phyloP scores from a whole-genome alignment of 75 land plant species.

The Ceratopteris richardii region DNA sequence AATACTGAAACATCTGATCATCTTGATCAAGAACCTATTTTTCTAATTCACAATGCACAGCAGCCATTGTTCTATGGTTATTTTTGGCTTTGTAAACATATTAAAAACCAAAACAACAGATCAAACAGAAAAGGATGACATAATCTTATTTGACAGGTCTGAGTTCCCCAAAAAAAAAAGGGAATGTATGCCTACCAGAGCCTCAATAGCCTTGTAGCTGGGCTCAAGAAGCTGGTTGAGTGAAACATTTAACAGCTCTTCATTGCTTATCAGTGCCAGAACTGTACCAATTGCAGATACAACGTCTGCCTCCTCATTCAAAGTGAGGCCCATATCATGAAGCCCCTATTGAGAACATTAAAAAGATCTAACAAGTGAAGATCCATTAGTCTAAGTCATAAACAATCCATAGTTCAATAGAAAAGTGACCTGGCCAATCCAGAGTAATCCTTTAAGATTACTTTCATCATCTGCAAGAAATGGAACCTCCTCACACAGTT shows the following conservation, averaged over 20 bases:
- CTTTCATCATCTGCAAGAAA: constrained; percentile 48
- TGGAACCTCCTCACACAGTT: constrained; percentile 86
- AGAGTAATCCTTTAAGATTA: constrained; percentile 74
- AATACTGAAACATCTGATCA: no score
- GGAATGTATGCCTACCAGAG: constrained; percentile 85
- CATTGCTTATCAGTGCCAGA: constrained; percentile 52
- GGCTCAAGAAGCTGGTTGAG: constrained; percentile 68
- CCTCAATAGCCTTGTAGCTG: constrained; percentile 60
- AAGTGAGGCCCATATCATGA: constrained; percentile 50
- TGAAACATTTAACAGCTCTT: constrained; percentile 51
- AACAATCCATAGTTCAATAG: neutral
- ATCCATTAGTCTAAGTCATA: neutral
- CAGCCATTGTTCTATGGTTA: no score
- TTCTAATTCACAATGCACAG: no score
- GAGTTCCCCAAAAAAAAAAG: no score
- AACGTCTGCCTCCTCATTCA: constrained; percentile 84
- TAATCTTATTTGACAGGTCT: no score
- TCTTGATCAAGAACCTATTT: no score
- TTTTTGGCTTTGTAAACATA: no score
- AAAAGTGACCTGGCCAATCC: constrained; percentile 86
- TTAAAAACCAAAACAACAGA: no score
- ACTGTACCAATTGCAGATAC: constrained; percentile 62
- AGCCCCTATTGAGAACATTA: constrained; percentile 37
- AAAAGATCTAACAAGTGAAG: no score
- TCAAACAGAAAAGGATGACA: no score